These are phyloP conservation scores for Spergularia azorica DNA, from an alignment of 179 eudicot species.

Conservation along the genomic window DNA sequence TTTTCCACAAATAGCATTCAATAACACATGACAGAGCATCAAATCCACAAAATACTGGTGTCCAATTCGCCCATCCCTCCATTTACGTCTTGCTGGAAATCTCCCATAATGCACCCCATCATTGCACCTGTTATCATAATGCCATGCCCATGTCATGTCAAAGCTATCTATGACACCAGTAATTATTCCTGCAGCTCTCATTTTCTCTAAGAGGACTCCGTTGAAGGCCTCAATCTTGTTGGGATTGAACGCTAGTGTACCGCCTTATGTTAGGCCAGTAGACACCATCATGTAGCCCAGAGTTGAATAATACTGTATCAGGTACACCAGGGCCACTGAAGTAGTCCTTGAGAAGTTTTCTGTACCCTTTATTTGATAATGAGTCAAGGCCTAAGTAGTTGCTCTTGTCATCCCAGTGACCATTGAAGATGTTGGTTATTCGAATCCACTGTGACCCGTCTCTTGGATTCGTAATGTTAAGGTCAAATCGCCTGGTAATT, in stretches of 20 bases:
- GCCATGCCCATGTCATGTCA: conserved; percentile 91
- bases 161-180: conserved; percentile 67
- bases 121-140: conserved; percentile 77
- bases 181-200: conserved; percentile 47
- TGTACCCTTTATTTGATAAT: conserved; percentile 44
- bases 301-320: conserved; percentile 64
- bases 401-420: conserved; percentile 51
- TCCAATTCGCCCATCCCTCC: conserved; percentile 82
- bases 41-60: conserved; percentile 90
- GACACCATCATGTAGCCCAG: conserved; percentile 85
- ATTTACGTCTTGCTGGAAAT: conserved; percentile 63
- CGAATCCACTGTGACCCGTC: conserved; percentile 48
- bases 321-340: conserved; percentile 58
- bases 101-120: conserved; percentile 92
- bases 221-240: conserved; percentile 75
- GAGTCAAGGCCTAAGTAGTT: conserved; percentile 78
- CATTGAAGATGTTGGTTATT: conserved; percentile 79
- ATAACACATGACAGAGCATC: conserved; percentile 78
- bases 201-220: conserved; percentile 65
- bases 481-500: conserved; percentile 62
- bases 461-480: conserved; percentile 60
- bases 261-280: conserved; percentile 55
- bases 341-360: conserved; percentile 45
- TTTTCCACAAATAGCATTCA: conserved; percentile 59
- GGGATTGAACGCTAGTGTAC: conserved; percentile 63